Conservation (phyloP, 352 stramenopile species). For the Globisporangium spiculum region DNA sequence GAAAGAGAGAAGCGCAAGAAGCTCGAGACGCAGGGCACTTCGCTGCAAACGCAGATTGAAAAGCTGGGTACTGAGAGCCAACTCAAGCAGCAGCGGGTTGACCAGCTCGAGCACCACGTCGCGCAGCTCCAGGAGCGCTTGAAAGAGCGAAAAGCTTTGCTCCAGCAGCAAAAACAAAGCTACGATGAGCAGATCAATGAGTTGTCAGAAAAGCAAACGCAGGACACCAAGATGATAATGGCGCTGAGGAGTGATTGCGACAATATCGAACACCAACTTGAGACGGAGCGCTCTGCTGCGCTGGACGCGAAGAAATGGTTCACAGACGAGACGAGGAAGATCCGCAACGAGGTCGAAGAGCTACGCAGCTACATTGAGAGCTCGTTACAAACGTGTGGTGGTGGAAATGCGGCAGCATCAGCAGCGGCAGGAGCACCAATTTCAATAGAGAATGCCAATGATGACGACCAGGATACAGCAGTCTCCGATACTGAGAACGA, state of each 20-base stretch:
- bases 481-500: not conserved
- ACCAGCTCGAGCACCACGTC: constrained; percentile 34
- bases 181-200: constrained; percentile 33
- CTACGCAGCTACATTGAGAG: constrained; percentile 48
- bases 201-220: constrained; percentile 30
- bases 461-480: not conserved
- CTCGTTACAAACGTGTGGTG: constrained; percentile 19
- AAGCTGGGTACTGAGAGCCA: constrained; percentile 27
- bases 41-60: constrained; percentile 37
- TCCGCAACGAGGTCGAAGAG: constrained; percentile 42
- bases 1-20: constrained; percentile 58
- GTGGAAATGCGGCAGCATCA: not conserved
- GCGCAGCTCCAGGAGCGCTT: constrained; percentile 39
- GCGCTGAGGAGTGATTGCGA: constrained; percentile 37
- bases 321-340: constrained; percentile 23
- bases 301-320: constrained; percentile 27
- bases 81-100: constrained; percentile 32
- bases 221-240: constrained; percentile 35
- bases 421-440: not conserved
- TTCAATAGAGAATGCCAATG: not conserved
- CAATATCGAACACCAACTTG: constrained; percentile 27
- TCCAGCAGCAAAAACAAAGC: constrained; percentile 41
- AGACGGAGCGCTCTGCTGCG: constrained; percentile 16
- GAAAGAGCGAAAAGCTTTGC: constrained; percentile 40
- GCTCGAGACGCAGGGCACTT: constrained; percentile 30